phyloP scores from a whole-genome alignment of 2,329 filamentous ascomycete species.

The Talaromyces sp. region DNA sequence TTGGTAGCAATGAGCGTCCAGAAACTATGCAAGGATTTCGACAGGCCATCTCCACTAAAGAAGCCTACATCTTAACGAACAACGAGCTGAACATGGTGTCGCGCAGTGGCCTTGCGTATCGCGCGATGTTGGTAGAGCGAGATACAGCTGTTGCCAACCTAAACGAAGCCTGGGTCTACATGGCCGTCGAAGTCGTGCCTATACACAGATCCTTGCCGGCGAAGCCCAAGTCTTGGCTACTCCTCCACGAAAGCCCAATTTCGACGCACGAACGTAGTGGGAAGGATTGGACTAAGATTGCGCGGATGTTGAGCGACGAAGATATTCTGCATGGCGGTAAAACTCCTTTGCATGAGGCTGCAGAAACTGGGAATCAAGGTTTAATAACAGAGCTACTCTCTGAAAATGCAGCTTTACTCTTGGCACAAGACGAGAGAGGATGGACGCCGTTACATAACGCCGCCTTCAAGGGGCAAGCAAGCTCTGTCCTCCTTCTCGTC shows the following conservation, averaged over 20 bases:
- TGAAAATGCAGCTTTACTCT: neutral
- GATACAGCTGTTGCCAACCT: neutral
- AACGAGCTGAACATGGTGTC: neutral
- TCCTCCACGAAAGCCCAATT: neutral
- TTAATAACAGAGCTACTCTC: neutral
- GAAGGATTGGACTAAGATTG: neutral
- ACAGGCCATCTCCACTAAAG: neutral
- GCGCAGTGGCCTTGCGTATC: neutral
- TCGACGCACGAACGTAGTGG: neutral
- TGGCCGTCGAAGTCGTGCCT: neutral
- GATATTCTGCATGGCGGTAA: neutral
- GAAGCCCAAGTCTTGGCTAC: neutral
- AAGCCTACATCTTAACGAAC: neutral
- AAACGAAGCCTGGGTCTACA: conserved; percentile 6
- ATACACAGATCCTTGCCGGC: neutral
- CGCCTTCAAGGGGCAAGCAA: neutral
- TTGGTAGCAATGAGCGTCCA: neutral
- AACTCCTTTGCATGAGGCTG: neutral
- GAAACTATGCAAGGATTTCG: neutral
- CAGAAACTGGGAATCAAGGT: neutral
- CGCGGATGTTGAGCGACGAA: neutral
- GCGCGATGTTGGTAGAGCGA: neutral
- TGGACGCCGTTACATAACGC: conserved; percentile 7
- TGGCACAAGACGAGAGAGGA: neutral
- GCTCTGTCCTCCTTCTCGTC: neutral